Base-by-base conservation (phyloP, 176 grass and related monocot species). In the Cenchrus purpureus region DNA sequence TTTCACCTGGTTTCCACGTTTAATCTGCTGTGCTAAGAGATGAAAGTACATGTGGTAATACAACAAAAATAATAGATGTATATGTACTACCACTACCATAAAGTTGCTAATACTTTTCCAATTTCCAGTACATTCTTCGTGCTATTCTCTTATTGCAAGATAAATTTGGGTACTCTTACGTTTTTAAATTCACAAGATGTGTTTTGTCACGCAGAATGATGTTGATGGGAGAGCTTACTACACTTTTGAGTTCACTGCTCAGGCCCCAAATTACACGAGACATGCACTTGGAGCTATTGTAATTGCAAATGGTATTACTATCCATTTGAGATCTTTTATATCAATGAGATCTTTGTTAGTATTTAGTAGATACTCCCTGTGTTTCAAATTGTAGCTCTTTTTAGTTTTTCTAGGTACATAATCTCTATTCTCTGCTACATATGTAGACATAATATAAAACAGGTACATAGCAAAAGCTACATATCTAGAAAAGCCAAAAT, bases 151-250 rank as follows among this genome's bases (percentile, higher is more conserved):
- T 81, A 50, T 69, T 34, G 42, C 34, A 42, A 9, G 32, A 52
- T 8, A 29, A 31, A 40, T 86, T 70, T 55, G 71, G 10, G 32
- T 72, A 42, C 10, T 68, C 37, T 22, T 73, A 55, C 72, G 14
- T 43, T 68, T 42, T 66, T 79, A 51, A 52, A 73, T 56, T 79
- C 14, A 74, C 29, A 61, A 73, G 17, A 46, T 78, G 1, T 70
- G 43, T 91, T 69, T 49, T 7, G 2, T 54, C 1, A 55, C 11
- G 72, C 67, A 96, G 90, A 89, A 89, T 81, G 91, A 96, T 65
- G 82, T 92, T 70, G 93, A 96, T 12, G 93, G 97, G 53, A 99
- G 91, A 78, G 84, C 82, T 88, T 99, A 99, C 88, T 99, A 94
- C 86, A 99, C 86, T 51, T 99, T 99, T 17, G 94, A 96, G 88